These are phyloP conservation scores for Marsdenia floribunda DNA, from an alignment of 257 asterid genomes.

Conservation along the genomic window DNA sequence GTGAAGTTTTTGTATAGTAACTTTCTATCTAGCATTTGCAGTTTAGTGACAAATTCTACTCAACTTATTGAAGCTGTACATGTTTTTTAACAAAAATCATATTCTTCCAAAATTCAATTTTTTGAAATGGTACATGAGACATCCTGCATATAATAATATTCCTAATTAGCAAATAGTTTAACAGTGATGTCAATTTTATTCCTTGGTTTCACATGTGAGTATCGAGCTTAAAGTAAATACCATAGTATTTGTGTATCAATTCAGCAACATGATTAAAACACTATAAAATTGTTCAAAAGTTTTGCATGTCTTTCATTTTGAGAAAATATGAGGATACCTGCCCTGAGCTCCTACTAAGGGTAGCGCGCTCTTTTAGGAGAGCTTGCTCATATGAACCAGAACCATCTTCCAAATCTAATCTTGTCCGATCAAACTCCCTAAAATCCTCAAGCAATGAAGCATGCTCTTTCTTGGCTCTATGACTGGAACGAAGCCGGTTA, in stretches of 20 bases:
- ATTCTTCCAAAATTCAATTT: not conserved
- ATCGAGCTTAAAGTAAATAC: not conserved
- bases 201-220: not conserved
- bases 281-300: not conserved
- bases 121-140: not conserved
- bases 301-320: not conserved
- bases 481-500: conserved; percentile 78
- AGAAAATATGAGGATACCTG: conserved; percentile 48
- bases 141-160: not conserved
- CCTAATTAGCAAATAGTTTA: not conserved
- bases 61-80: not conserved
- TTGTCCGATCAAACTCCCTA: conserved; percentile 89
- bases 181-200: not conserved
- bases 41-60: not conserved
- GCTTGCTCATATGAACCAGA: conserved; percentile 81
- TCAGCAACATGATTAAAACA: not conserved
- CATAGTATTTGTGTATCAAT: not conserved
- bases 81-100: not conserved
- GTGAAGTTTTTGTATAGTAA: not conserved
- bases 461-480: conserved; percentile 92
- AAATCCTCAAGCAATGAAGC: conserved; percentile 94
- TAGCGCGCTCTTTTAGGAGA: conserved; percentile 78
- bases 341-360: conserved; percentile 67
- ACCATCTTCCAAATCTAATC: conserved; percentile 94
- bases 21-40: not conserved